Conservation (phyloP, 2,329 filamentous ascomycete genomes). For the Clonostachys solani region DNA sequence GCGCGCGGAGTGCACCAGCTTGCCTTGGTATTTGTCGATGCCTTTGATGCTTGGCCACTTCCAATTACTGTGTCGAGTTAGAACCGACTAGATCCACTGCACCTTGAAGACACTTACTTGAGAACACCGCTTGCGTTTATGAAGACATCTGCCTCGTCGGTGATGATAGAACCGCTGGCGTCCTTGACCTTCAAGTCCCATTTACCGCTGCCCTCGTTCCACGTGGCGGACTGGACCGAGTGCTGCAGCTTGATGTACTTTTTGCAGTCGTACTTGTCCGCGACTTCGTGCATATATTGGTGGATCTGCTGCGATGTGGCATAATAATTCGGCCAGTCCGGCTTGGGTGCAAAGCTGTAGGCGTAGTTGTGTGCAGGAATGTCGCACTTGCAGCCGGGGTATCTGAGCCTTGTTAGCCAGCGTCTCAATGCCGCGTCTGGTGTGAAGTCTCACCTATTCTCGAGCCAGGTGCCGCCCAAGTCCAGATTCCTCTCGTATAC, state of each 20-base stretch:
- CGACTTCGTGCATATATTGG: constrained; percentile 38
- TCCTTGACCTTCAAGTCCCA: constrained; percentile 3
- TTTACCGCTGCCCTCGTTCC: constrained; percentile 2
- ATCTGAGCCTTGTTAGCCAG: not conserved
- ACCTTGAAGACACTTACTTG: constrained; percentile 3
- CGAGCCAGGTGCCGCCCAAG: constrained; percentile 1
- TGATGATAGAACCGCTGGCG: constrained; percentile 1
- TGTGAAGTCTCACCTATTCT: not conserved
- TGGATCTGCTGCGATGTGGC: constrained; percentile 6
- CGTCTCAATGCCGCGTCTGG: too few relatives aligned
- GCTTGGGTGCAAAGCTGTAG: constrained; percentile 8
- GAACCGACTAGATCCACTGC: not conserved
- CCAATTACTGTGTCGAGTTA: constrained; percentile 21
- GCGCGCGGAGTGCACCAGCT: constrained; percentile 44
- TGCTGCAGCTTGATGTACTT: constrained; percentile 45
- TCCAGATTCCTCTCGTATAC: constrained; percentile 1
- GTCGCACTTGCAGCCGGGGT: constrained; percentile 5
- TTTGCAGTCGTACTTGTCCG: constrained; percentile 57
- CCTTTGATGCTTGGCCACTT: constrained; percentile 46
- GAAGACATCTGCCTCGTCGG: constrained; percentile 6
- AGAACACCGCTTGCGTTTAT: constrained; percentile 7
- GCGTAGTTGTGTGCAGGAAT: constrained; percentile 7
- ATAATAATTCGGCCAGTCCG: constrained; percentile 8
- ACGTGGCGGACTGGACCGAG: constrained; percentile 1
- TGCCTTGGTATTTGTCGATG: constrained; percentile 38